Evolutionary conservation across 2,329 filamentous ascomycete genomes (phyloP).

Genomic region (Diatrype stigma): DNA sequence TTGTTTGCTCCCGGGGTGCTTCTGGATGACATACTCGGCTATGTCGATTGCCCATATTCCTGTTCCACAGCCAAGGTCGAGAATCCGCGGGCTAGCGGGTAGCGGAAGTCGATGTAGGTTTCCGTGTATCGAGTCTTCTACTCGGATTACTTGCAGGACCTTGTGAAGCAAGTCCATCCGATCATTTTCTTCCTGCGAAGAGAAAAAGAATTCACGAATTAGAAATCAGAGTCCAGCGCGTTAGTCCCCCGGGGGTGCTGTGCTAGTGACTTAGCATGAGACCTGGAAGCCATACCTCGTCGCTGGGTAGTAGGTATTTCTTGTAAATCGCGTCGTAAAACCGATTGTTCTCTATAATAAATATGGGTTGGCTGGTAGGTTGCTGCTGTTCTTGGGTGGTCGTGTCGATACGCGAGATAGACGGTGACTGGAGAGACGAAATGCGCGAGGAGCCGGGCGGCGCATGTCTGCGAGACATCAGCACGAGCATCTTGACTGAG

Average conservation of each 20-base stretch:
- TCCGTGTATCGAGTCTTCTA: slow-evolving; percentile 26
- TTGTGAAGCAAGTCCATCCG: slow-evolving; percentile 81
- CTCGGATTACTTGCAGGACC: slow-evolving; percentile 63
- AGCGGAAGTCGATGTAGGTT: slow-evolving; percentile 32
- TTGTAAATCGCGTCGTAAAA: slow-evolving; percentile 64
- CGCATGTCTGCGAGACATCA: background rate
- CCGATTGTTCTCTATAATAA: slow-evolving; percentile 62
- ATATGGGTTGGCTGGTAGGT: background rate
- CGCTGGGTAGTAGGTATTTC: slow-evolving; percentile 73
- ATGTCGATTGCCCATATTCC: slow-evolving; percentile 91
- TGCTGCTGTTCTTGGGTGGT: background rate
- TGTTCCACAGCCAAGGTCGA: slow-evolving; percentile 78
- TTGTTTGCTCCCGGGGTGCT: background rate
- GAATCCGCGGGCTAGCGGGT: slow-evolving; percentile 37
- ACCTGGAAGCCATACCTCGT: slow-evolving; percentile 53
- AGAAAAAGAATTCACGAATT: background rate
- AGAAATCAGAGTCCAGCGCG: background rate
- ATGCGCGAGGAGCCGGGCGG: background rate
- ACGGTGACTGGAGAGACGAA: background rate
- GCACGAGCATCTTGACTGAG: no score
- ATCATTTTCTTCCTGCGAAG: slow-evolving; percentile 62
- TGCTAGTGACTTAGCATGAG: background rate
- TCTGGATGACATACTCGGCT: slow-evolving; percentile 57
- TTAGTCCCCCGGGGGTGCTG: no score
- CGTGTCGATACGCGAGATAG: no score